These are phyloP conservation scores for Aquanectria penicillioides DNA, from an alignment of 2,329 filamentous ascomycete genomes.

Conservation along the genomic window DNA sequence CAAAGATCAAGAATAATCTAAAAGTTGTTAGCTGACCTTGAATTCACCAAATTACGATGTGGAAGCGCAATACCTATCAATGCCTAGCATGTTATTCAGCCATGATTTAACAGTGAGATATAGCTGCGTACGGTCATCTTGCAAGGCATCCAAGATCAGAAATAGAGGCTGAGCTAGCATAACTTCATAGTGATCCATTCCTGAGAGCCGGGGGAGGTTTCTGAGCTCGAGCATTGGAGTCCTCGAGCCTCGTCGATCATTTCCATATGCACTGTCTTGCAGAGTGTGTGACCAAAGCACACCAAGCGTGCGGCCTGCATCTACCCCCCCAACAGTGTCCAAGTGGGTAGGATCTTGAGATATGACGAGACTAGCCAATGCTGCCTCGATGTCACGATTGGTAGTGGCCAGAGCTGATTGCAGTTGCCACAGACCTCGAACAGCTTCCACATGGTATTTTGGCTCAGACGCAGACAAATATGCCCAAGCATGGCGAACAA, in stretches of 20 bases:
- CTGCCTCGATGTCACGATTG: conserved; percentile 82
- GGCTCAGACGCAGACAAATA: conserved; percentile 84
- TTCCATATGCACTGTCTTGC: conserved; percentile 63
- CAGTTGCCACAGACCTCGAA: conserved; percentile 85
- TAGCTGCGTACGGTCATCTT: conserved; percentile 76
- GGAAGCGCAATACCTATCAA: conserved; percentile 64
- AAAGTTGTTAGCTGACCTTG: conserved; percentile 19
- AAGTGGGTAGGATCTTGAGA: conserved; percentile 49
- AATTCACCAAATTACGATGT: not conserved
- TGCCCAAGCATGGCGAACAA: conserved; percentile 80
- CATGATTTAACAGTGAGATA: conserved; percentile 83
- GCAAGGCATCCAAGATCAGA: conserved; percentile 80
- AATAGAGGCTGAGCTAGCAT: conserved; percentile 86
- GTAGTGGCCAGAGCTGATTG: conserved; percentile 75
- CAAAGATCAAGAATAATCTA: conserved; percentile 70
- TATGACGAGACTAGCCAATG: conserved; percentile 76
- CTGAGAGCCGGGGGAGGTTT: conserved; percentile 57
- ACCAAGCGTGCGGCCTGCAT: conserved; percentile 75
- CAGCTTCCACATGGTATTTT: conserved; percentile 94
- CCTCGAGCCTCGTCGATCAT: conserved; percentile 61
- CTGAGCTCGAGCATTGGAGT: conserved; percentile 49
- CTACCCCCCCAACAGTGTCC: conserved; percentile 54
- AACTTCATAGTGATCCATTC: conserved; percentile 72
- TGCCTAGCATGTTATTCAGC: conserved; percentile 74
- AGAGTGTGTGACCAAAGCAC: conserved; percentile 85